These are phyloP conservation scores for Cyberlindnera galapagoensis DNA, from an alignment of 805 yeast genomes.

Conservation along the genomic window DNA sequence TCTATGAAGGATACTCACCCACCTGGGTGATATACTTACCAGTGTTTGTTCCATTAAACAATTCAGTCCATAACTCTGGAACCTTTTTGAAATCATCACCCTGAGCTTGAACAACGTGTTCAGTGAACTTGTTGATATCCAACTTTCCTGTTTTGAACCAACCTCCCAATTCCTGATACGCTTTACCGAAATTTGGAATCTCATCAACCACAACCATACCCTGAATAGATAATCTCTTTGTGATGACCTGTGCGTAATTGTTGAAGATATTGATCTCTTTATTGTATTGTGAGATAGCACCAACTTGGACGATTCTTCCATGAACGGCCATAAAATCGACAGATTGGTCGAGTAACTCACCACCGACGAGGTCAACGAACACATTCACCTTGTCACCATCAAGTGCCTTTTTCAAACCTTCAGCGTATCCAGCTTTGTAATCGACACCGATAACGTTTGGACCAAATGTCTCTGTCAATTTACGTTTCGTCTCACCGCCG, in stretches of 20 bases:
- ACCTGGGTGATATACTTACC: constrained; percentile 41
- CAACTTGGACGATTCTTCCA: constrained; percentile 49
- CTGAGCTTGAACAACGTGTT: constrained; percentile 32
- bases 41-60: constrained; percentile 37
- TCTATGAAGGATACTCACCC: no score
- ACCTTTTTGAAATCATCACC: constrained; percentile 31
- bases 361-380: constrained; percentile 60
- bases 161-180: constrained; percentile 27
- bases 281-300: constrained; percentile 54
- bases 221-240: constrained; percentile 40
- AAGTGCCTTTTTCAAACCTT: constrained; percentile 32
- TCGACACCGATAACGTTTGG: constrained; percentile 45
- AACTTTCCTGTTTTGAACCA: constrained; percentile 36
- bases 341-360: constrained; percentile 43
- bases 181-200: constrained; percentile 30
- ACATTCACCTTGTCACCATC: constrained; percentile 43
- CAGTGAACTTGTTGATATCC: constrained; percentile 27
- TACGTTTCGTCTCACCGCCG: constrained; percentile 48
- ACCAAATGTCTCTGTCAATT: constrained; percentile 45
- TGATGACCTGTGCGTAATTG: constrained; percentile 36
- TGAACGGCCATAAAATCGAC: constrained; percentile 27
- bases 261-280: constrained; percentile 27
- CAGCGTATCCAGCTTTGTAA: constrained; percentile 36
- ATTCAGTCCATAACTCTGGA: constrained; percentile 39
- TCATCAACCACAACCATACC: constrained; percentile 48